phyloP scores from a whole-genome alignment of 176 grass and related monocot species.

The Eragrostis nindensis region DNA sequence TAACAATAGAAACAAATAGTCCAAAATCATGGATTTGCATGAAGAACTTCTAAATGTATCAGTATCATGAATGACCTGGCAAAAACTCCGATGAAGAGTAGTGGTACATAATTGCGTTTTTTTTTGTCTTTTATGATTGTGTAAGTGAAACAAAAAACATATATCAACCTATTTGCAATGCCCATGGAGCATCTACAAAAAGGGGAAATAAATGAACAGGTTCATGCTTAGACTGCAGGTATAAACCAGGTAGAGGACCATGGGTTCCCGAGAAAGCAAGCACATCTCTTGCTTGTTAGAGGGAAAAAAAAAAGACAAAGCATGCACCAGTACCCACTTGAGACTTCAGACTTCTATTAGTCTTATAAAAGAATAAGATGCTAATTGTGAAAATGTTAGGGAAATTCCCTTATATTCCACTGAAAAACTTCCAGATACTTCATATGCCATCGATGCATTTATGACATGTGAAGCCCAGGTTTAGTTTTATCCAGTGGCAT shows the following conservation, averaged over 20 bases:
- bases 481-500: too few relatives aligned
- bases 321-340: conserved; percentile 21
- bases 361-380: conserved; percentile 21
- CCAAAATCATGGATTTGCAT: conserved; percentile 5
- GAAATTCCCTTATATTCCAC: background rate
- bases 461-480: too few relatives aligned
- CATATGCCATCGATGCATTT: too few relatives aligned
- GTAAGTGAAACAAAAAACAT: background rate
- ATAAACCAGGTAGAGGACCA: background rate
- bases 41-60: conserved; percentile 23
- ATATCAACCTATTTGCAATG: background rate
- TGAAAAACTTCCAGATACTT: too few relatives aligned
- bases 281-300: background rate
- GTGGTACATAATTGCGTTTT: background rate
- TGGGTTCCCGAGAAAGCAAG: background rate
- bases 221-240: conserved; percentile 1
- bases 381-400: conserved; percentile 16
- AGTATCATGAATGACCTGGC: background rate
- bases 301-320: background rate
- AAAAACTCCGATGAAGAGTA: conserved; percentile 17
- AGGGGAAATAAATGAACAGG: background rate
- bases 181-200: conserved; percentile 6
- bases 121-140: background rate
- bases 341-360: background rate
- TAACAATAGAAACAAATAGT: background rate